Percentiles rank a stretch among this genome's conserved stretches.
Conservation (phyloP, 495 filamentous ascomycete genomes). For the Penicilliopsis zonata region DNA sequence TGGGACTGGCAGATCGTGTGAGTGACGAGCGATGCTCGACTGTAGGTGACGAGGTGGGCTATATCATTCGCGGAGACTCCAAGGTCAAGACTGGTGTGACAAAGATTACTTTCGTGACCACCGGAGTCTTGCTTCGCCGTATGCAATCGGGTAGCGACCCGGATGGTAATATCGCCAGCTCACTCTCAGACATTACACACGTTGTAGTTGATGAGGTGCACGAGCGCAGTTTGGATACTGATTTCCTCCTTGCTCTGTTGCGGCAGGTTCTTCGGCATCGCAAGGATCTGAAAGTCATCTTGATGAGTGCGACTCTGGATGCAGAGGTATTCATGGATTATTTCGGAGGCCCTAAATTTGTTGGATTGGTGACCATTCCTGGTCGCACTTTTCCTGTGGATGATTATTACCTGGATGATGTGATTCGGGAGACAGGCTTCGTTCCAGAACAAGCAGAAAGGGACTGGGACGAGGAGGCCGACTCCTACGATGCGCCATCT, state of each 20-base stretch:
- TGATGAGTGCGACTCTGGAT: conserved; percentile 98
- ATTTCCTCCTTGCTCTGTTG: conserved; percentile 85
- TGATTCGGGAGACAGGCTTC: conserved; percentile 71
- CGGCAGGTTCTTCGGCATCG: conserved; percentile 66
- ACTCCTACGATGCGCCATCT: conserved; percentile 20
- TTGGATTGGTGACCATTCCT: conserved; percentile 72
- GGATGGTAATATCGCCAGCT: conserved; percentile 62
- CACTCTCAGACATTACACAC: conserved; percentile 82
- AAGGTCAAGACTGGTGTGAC: conserved; percentile 55
- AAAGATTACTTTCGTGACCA: conserved; percentile 92
- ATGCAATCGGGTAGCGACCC: conserved; percentile 77
- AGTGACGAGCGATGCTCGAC: conserved; percentile 75
- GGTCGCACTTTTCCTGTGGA: conserved; percentile 84
- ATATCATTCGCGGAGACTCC: conserved; percentile 87
- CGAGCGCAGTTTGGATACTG: conserved; percentile 88
- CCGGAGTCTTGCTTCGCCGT: conserved; percentile 83
- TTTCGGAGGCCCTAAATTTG: conserved; percentile 55
- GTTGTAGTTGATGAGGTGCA: conserved; percentile 96
- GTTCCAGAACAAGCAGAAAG: conserved; percentile 26
- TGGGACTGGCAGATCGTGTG: conserved; percentile 88
- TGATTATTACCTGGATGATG: conserved; percentile 84
- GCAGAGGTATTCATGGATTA: conserved; percentile 77
- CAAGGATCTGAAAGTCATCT: conserved; percentile 76
- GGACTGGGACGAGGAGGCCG: conserved; percentile 22
- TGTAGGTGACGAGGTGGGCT: conserved; percentile 86